Conservation (phyloP, 2,329 filamentous ascomycete species). For the Endoconidiophora laricicola region DNA sequence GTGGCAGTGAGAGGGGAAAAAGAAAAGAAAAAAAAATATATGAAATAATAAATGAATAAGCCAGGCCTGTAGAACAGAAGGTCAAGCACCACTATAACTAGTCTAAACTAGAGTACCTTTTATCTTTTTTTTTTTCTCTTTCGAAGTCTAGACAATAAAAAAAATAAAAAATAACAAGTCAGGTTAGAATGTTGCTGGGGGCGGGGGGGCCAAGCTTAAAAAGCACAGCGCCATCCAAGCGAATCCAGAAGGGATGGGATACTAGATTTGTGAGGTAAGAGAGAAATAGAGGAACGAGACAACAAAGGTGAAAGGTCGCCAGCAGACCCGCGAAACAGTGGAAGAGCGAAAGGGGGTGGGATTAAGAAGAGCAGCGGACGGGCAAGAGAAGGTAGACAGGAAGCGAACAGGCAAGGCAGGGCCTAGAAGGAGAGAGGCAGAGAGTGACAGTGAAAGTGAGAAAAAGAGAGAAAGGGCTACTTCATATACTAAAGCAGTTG, state of each 20-base stretch:
- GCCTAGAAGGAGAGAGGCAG: no score
- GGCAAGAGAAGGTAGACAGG: not conserved
- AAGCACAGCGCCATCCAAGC: slow-evolving; percentile 8
- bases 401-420: no score
- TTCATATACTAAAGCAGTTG: no score
- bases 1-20: not conserved
- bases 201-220: slow-evolving; percentile 11
- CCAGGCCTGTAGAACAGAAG: slow-evolving; percentile 1
- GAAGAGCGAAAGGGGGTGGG: slow-evolving; percentile 5
- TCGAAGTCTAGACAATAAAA: no score
- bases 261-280: slow-evolving; percentile 3
- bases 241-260: slow-evolving; percentile 3
- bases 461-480: no score
- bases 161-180: no score
- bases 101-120: not conserved
- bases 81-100: not conserved
- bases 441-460: no score
- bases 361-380: not conserved
- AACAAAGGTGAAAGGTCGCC: not conserved
- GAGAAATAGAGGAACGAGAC: slow-evolving; percentile 1
- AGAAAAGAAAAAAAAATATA: not conserved
- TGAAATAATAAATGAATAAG: not conserved
- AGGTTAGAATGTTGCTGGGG: not conserved
- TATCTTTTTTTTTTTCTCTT: no score
- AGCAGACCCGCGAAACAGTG: no score